These are phyloP conservation scores for Fusarium goolgardi DNA, from an alignment of 2,329 filamentous ascomycete species.

Conservation along the genomic window DNA sequence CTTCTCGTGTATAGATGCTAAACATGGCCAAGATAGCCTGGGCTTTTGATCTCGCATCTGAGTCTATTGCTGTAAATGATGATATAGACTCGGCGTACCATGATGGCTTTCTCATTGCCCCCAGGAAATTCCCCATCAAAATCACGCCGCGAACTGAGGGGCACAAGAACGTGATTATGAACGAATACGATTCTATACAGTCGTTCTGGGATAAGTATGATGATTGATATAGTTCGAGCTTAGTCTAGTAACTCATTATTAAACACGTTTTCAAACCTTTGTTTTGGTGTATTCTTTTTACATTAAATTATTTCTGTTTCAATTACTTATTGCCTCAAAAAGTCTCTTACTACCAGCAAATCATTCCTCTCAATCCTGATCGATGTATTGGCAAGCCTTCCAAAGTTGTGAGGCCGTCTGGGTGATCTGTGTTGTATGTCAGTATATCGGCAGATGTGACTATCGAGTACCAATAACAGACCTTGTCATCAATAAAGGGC, in stretches of 20 bases:
- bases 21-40: conserved; percentile 14
- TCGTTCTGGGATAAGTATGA: conserved; percentile 13
- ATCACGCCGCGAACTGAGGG: background rate
- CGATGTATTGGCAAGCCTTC: conserved; percentile 1
- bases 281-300: no score
- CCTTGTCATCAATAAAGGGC: background rate
- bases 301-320: no score
- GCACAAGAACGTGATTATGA: background rate
- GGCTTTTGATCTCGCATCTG: conserved; percentile 1
- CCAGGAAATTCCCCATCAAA: conserved; percentile 3
- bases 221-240: background rate
- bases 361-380: no score
- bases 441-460: background rate
- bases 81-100: conserved; percentile 8
- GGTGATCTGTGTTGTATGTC: background rate
- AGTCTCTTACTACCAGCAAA: no score
- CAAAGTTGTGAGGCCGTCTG: conserved; percentile 1
- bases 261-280: no score
- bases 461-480: background rate
- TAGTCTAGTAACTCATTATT: no score
- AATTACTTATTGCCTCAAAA: no score
- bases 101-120: conserved; percentile 7
- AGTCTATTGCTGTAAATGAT: background rate
- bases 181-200: background rate
- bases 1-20: background rate